Percentiles rank a stretch among this genome's conserved stretches.
Evolutionary conservation across 768 basidiomycete genomes (phyloP).

Genomic region (Trametes elegans): DNA sequence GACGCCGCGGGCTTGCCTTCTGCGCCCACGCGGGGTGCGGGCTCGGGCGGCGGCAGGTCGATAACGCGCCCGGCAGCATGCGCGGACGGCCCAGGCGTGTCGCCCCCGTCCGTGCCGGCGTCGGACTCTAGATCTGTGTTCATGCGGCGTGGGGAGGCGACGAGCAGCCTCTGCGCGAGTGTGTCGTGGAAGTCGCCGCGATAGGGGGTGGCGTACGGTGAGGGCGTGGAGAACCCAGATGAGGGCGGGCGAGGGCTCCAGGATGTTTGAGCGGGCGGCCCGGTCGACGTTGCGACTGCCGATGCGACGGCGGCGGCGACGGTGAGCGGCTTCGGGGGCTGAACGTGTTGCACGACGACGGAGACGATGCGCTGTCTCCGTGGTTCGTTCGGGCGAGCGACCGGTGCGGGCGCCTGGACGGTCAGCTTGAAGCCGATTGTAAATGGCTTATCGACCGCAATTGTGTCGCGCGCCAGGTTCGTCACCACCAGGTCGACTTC

Average conservation of each 20-base stretch:
- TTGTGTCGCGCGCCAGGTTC: slow-evolving; percentile 42
- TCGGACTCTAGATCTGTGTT: slow-evolving; percentile 19
- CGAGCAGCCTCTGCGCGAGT: slow-evolving; percentile 49
- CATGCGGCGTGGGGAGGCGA: slow-evolving; percentile 38
- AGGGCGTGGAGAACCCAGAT: slow-evolving; percentile 55
- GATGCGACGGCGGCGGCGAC: slow-evolving; percentile 22
- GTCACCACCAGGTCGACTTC: slow-evolving; percentile 58
- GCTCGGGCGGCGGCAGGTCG: slow-evolving; percentile 26
- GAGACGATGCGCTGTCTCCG: slow-evolving; percentile 40
- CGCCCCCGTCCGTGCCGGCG: slow-evolving; percentile 19
- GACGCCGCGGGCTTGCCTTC: neutral
- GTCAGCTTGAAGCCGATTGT: slow-evolving; percentile 52
- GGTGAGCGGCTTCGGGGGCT: slow-evolving; percentile 34
- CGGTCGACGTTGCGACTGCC: slow-evolving; percentile 7
- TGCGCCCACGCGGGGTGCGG: neutral
- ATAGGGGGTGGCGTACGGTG: slow-evolving; percentile 41
- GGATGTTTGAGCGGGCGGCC: slow-evolving; percentile 23
- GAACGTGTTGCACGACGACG: slow-evolving; percentile 67
- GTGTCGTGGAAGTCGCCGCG: slow-evolving; percentile 45
- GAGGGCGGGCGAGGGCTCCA: slow-evolving; percentile 41
- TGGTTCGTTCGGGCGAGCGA: slow-evolving; percentile 26
- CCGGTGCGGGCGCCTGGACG: slow-evolving; percentile 44
- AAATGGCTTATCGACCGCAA: slow-evolving; percentile 60
- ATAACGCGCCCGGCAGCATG: slow-evolving; percentile 4
- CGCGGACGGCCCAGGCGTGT: slow-evolving; percentile 18